Base-by-base conservation (phyloP, 2,329 filamentous ascomycete genomes). In the Colletotrichum theobromicola region DNA sequence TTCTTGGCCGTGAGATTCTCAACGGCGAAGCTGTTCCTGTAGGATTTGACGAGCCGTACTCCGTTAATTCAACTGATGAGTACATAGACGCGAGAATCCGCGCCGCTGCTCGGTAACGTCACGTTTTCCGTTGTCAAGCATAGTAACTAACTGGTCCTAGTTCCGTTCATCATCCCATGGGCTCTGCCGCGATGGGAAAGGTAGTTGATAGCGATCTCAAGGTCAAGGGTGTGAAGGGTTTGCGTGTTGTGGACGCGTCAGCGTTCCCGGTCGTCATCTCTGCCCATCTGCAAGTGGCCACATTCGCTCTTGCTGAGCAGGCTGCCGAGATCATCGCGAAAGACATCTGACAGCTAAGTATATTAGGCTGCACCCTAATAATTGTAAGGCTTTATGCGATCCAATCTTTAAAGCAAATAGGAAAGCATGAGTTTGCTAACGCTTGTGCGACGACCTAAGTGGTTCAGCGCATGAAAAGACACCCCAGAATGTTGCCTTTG, bases 261-360 rank as follows among this genome's bases (percentile, higher is more conserved):
- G 79, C 85, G 10, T 80, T 85, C 26, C 83, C 83, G 3, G 75
- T 80, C 34, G 75, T 80, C 2, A 80, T 83, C 8, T 71, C 89
- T 7, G 86, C 85, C 4, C 91, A 89, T 77, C 85, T 87, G 34
- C 84, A 86, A 5, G 79, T 88, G 2, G 85, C 89, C 1, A 87
- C 87, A 1, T 91, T 90, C 77, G 90, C 91, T 79, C 82, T 91
- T 30, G 87, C 86, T 10, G 90, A 92, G 82, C 91, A 92, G 82
- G 90, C 90, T 4, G 89, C 89, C 4, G 90, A 90, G 79, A 87
- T 87, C 24, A 91, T 91, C 18, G 61, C 61, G 6, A 64, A 50
- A n/a, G 37, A n/a, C n/a, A n/a, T n/a, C n/a, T n/a, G n/a, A n/a
- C n/a, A n/a, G n/a, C n/a, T n/a, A n/a, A n/a, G n/a, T n/a, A n/a